These are phyloP conservation scores for Pichia terricola DNA, from an alignment of 1,139 yeast genomes.

Conservation along the genomic window DNA sequence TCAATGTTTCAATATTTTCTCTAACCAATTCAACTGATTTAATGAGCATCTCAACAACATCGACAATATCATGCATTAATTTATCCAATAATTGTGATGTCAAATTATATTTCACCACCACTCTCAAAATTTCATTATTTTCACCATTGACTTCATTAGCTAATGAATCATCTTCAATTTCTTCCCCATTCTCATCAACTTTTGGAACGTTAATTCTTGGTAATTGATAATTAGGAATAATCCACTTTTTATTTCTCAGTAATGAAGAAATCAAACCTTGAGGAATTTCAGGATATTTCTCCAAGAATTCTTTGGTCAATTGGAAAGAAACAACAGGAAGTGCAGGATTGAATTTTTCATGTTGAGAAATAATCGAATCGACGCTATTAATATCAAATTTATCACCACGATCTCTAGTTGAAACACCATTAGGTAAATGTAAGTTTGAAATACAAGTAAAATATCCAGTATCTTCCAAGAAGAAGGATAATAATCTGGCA, in stretches of 20 bases:
- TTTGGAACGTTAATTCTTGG: constrained; percentile 33
- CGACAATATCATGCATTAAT: constrained; percentile 57
- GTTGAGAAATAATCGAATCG: constrained; percentile 23
- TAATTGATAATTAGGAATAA: constrained; percentile 82
- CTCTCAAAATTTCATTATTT: constrained; percentile 64
- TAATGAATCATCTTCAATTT: constrained; percentile 7
- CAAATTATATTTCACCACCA: constrained; percentile 70
- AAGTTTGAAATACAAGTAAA: constrained; percentile 72
- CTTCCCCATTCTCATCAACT: constrained; percentile 7
- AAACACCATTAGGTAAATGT: constrained; percentile 45
- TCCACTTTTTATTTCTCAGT: constrained; percentile 75
- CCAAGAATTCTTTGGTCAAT: constrained; percentile 48
- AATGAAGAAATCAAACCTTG: constrained; percentile 67
- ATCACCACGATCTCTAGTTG: constrained; percentile 15
- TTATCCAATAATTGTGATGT: constrained; percentile 65
- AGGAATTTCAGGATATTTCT: constrained; percentile 72
- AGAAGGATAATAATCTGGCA: constrained; percentile 59
- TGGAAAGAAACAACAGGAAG: constrained; percentile 86
- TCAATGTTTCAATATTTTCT: constrained; percentile 18
- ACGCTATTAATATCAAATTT: constrained; percentile 4
- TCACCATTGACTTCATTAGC: constrained; percentile 23
- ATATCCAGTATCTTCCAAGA: constrained; percentile 54
- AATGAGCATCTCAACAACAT: constrained; percentile 46
- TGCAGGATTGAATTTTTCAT: constrained; percentile 54
- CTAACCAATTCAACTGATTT: constrained; percentile 31